These are phyloP conservation scores for Reticulascus tulasneorum DNA, from an alignment of 2,329 filamentous ascomycete genomes.

Conservation along the genomic window DNA sequence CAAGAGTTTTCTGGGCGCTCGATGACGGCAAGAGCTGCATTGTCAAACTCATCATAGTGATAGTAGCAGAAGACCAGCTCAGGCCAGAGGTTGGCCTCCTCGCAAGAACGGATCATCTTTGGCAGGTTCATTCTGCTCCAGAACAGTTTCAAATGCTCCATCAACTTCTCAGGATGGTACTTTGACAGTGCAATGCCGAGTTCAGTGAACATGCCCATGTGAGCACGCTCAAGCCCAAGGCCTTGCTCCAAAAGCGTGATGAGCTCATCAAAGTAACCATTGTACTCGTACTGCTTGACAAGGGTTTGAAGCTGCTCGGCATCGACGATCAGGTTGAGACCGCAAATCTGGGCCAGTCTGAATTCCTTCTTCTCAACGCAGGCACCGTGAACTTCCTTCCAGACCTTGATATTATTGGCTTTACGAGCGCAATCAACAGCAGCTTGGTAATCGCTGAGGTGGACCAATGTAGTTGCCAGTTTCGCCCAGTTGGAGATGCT, in stretches of 20 bases:
- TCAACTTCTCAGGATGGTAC: constrained; percentile 91
- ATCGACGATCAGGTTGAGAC: constrained; percentile 95
- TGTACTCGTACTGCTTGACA: constrained; percentile 93
- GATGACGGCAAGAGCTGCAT: constrained; percentile 95
- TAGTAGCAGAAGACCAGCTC: constrained; percentile 97
- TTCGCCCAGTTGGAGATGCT: constrained; percentile 99
- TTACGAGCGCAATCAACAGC: constrained; percentile 97
- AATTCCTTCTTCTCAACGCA: constrained; percentile 98
- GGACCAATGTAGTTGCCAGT: constrained; percentile 94
- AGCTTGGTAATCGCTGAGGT: constrained; percentile 93
- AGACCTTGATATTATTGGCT: constrained; percentile 98
- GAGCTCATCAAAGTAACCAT: constrained; percentile 98
- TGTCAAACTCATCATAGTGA: constrained; percentile 98
- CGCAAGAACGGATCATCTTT: constrained; percentile 89
- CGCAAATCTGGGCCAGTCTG: constrained; percentile 96
- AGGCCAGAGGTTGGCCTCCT: constrained; percentile 94
- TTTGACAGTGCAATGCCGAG: constrained; percentile 88
- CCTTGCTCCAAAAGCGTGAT: constrained; percentile 93
- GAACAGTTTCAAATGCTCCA: constrained; percentile 99
- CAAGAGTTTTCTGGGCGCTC: constrained; percentile 95
- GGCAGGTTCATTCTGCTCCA: constrained; percentile 98
- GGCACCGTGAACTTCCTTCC: constrained; percentile 96
- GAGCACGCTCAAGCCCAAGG: constrained; percentile 83
- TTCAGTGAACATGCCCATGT: constrained; percentile 97
- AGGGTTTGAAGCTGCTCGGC: constrained; percentile 91